phyloP scores from a whole-genome alignment of 2,329 filamentous ascomycete genomes.

The Colletotrichum godetiae region DNA sequence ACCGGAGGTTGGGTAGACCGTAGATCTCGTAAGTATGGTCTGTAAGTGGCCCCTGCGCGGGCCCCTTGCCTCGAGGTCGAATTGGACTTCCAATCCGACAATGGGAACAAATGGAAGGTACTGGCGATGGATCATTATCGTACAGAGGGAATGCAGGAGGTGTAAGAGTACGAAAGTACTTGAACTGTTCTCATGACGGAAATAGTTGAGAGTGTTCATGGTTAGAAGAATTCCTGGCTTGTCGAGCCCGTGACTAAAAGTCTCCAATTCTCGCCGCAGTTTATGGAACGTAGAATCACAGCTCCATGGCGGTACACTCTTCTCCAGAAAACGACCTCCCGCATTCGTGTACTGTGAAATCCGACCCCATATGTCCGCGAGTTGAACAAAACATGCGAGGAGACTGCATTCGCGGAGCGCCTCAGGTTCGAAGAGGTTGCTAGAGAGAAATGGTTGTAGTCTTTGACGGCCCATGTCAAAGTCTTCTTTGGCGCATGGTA shows the following conservation, averaged over 20 bases:
- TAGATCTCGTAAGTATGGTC: no score
- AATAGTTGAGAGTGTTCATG: constrained; percentile 70
- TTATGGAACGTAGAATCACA: constrained; percentile 63
- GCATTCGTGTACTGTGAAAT: constrained; percentile 65
- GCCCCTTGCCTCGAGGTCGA: no score
- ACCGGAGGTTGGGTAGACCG: no score
- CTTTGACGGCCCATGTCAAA: constrained; percentile 71
- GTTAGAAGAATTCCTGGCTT: constrained; percentile 46
- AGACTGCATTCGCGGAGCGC: constrained; percentile 55
- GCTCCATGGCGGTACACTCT: constrained; percentile 69
- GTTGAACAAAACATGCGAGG: constrained; percentile 62
- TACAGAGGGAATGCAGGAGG: constrained; percentile 72
- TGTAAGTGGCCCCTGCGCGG: no score
- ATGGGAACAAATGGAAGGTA: constrained; percentile 75
- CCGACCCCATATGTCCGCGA: constrained; percentile 69
- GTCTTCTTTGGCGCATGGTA: constrained; percentile 73
- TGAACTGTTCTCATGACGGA: constrained; percentile 72
- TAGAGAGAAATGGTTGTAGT: constrained; percentile 52
- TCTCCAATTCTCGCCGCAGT: constrained; percentile 61
- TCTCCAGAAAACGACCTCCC: constrained; percentile 61
- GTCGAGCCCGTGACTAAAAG: constrained; percentile 57
- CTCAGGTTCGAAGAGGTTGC: constrained; percentile 46
- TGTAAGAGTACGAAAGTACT: constrained; percentile 75
- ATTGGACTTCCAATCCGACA: no score
- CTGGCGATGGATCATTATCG: constrained; percentile 75